Evolutionary conservation across 2,329 filamentous ascomycete genomes (phyloP), one percentile per base, ranked within the genome.

Genomic region (Diaporthe sp.): DNA sequence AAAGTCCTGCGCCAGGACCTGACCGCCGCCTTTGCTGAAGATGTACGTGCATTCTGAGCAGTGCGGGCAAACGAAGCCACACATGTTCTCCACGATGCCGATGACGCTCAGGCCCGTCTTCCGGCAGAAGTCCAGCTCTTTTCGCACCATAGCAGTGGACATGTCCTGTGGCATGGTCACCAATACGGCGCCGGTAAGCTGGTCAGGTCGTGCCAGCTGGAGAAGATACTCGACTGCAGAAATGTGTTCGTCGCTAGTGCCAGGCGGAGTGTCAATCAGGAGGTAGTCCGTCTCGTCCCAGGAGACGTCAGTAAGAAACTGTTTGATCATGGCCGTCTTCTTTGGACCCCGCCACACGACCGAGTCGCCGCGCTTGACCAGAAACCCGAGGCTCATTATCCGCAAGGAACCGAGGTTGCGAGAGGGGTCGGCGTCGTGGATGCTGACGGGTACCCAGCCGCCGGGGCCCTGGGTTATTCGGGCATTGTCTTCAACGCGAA

Each of bases 271-370:
- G 84, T 99, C 97, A 81, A 99, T 95, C 75, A 99, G 90, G 0
- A 99, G 89, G 82, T 95, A 98, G 83, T 98, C 96, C n/a, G 95
- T 91, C 34, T 93, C 90, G 72, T 91, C 90, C 97, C 97, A 98
- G 42, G 95, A 89, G 6, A 98, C 96, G 81, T 98, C 96, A 1
- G 94, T 94, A 39, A 99, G 88, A 82, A 99, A 99, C 83, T 99
- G 97, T 55, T 96, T 92, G 75, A 99, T 95, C 97, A 99, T 99
- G 69, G 97, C 97, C 6, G 97, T 99, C 87, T 99, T 99, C 86
- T 99, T 99, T 3, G 97, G 97, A 0, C 97, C 97, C 72, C 97
- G 92, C 97, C 97, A 99, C 53, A 99, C 97, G 0, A 99, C 96
- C 0, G 97, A 96, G 80, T 98, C 95, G 77, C 94, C 94, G 79